A percentile compares a stretch with the other conserved stretches of the same genome.
These are phyloP conservation scores for Racocetra persica DNA, from an alignment of 371 early-diverging fungal species.

Conservation along the genomic window DNA sequence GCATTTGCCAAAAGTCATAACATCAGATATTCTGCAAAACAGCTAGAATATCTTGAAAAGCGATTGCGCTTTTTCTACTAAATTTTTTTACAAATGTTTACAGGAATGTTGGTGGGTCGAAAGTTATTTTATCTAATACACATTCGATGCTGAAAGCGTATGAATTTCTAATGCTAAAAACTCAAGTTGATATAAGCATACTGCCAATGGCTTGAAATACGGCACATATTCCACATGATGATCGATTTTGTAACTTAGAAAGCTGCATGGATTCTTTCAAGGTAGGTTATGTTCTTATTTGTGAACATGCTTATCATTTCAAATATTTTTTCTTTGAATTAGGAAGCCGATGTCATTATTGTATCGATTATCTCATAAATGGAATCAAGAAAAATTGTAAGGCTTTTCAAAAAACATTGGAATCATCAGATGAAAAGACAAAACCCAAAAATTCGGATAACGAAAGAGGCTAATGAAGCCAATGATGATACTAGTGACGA, in stretches of 20 bases:
- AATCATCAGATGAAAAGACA: neutral
- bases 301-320: constrained; percentile 6
- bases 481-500: constrained; percentile 4
- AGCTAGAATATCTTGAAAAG: constrained; percentile 37
- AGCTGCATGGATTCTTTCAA: neutral
- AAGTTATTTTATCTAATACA: neutral
- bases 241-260: neutral
- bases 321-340: constrained; percentile 17
- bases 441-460: neutral
- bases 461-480: no score
- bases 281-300: neutral
- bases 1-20: no score
- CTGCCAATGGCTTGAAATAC: constrained; percentile 17
- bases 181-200: constrained; percentile 21
- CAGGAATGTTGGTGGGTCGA: neutral
- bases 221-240: neutral
- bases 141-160: neutral
- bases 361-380: neutral
- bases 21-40: neutral
- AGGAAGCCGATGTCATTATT: neutral
- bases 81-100: neutral
- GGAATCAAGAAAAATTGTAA: constrained; percentile 23
- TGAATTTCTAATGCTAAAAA: constrained; percentile 7
- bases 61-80: neutral
- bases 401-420: constrained; percentile 17